Percentiles rank a stretch among this genome's conserved stretches.
Evolutionary conservation across 225 moss, liverwort and hornwort genomes (phyloP).

Genomic region (Lunularia cruciata): DNA sequence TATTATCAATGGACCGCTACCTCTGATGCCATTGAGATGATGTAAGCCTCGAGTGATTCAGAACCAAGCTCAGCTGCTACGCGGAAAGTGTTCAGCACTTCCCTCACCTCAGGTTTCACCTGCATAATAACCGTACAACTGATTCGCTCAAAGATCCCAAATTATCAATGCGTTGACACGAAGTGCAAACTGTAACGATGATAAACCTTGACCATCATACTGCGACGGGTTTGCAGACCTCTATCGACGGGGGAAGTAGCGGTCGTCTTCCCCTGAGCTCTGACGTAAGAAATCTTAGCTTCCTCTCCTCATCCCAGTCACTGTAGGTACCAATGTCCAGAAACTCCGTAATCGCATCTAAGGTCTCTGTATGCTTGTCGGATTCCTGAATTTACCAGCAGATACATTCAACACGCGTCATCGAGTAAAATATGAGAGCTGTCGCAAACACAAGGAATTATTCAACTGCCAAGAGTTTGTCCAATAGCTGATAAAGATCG

Average conservation of each 20-base stretch:
- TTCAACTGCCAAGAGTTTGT: background rate
- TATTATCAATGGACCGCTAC: too few relatives aligned
- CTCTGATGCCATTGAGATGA: conserved; percentile 89
- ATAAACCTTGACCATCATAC: too few relatives aligned
- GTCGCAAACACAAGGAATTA: background rate
- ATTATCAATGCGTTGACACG: too few relatives aligned
- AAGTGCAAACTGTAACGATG: too few relatives aligned
- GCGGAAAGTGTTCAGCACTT: conserved; percentile 75
- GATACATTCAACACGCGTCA: too few relatives aligned
- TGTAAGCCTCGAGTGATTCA: conserved; percentile 76
- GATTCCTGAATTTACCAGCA: conserved; percentile 52
- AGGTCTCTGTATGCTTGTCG: conserved; percentile 70
- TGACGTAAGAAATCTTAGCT: conserved; percentile 61
- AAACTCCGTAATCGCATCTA: conserved; percentile 74
- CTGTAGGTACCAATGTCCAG: conserved; percentile 83
- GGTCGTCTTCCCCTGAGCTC: conserved; percentile 79
- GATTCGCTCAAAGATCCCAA: too few relatives aligned
- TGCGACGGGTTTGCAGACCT: too few relatives aligned
- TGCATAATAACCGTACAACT: conserved; percentile 13
- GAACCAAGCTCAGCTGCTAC: conserved; percentile 79
- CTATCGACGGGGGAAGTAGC: conserved; percentile 77
- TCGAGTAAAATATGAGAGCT: too few relatives aligned
- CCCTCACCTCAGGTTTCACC: conserved; percentile 65
- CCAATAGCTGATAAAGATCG: too few relatives aligned
- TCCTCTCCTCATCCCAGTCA: conserved; percentile 79